Base-by-base conservation (phyloP, 1,139 yeast species). In the Eremothecium cymbalariae region DNA sequence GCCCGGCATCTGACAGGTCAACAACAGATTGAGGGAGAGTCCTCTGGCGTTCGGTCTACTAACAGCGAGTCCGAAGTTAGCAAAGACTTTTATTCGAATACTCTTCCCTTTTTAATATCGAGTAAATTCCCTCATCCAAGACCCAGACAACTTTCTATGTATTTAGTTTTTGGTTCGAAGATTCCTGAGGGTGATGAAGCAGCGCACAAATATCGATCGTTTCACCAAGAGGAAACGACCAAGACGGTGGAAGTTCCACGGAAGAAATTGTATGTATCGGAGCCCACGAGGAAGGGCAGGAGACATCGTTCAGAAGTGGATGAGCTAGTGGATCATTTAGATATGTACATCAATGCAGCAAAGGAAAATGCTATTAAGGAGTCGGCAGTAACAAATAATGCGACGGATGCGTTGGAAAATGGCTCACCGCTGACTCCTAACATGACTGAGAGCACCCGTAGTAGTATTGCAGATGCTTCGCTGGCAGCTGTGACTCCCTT, bases 231-330 rank as follows among this genome's bases (percentile, higher is more conserved):
- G n/a, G 5, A 11, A 11, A 21, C 24, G 24, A 11, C 12, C 5
- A 13, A 7, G 13, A 15, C 25, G 11, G 30, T 9, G 9, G 20
- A 21, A n/a, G 32, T 12, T 18, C 9, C n/a, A n/a, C n/a, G n/a
- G n/a, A n/a, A n/a, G n/a, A n/a, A n/a, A n/a, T n/a, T n/a, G n/a
- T n/a, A n/a, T n/a, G 13, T 18, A 4, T 22, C 20, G 19, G 23
- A 25, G 8, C 18, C 31, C n/a, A 32, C 38, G n/a, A 60, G 56
- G 33, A n/a, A n/a, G n/a, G n/a, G n/a, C n/a, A 40, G 42, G 32
- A 45, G 59, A 24, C 53, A 55, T 29, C 40, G 44, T 25, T 56
- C 61, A 5, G 53, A 57, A 28, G 56, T 59, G 6, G 61, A 57
- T 32, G 49, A 50, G 31, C 40, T 56, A 17, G 53, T 53, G 4